Base-by-base conservation (phyloP, 2,329 filamentous ascomycete genomes). In the Xylaria sp. region DNA sequence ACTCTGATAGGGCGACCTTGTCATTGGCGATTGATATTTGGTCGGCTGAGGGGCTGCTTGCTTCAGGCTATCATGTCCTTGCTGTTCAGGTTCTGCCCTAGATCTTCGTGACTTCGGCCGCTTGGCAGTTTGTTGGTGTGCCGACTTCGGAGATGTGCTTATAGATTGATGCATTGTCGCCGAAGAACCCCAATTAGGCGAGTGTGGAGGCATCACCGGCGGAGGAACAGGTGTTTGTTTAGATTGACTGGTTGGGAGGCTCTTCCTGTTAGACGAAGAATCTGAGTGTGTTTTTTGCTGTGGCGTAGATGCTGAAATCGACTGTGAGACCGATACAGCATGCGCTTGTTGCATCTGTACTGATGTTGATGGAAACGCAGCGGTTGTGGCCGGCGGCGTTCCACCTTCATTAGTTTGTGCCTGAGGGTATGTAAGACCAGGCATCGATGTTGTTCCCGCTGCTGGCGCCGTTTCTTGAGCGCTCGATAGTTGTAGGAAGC, bases 1-100 rank as follows among this genome's bases (percentile, higher is more conserved):
- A 42, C 61, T 70, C 53, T 77, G 76, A 47, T 75, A 77, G 2
- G 75, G 77, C 8, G 77, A 78, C 8, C 71, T 72, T 8, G 66
- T 75, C 63, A 74, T 71, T 23, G 72, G 67, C 50, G 76, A 80
- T 70, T 71, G 78, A 70, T 74, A 81, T 59, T 72, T 74, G 13
- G 71, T 68, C 4, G 68, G 68, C 44, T 75, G 76, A 3, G 73
- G 55, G 18, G 74, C 58, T 5, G 74, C 71, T 60, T 75, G 72
- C 51, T 74, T 69, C n/a, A 71, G 50, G 37, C 42, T 68, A 54
- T 75, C 73, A 12, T 74, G 66, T 3, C 68, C 44, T 40, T 73
- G 69, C 32, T 73, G 68, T 18, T 55, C 72, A 37, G 68, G 32
- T 55, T 77, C 73, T 37, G 64, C 50, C 18, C 58, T 72, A 4